A percentile compares a stretch with the other conserved stretches of the same genome.
These are phyloP conservation scores for Cladophialophora bantiana DNA, from an alignment of 2,329 filamentous ascomycete species.

Conservation along the genomic window DNA sequence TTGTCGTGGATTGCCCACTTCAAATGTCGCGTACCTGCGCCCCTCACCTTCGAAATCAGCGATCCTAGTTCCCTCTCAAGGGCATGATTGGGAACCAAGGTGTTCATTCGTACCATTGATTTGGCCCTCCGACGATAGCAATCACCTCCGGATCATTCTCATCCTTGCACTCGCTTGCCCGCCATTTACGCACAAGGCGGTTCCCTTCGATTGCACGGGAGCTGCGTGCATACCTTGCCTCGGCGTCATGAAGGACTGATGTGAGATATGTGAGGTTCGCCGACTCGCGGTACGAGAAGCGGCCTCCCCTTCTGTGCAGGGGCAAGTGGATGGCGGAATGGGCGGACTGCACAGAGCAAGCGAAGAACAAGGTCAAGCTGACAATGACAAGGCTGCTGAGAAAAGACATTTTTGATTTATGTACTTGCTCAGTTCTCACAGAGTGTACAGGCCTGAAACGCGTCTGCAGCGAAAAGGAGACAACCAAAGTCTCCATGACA, in stretches of 20 bases:
- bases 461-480: neutral
- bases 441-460: neutral
- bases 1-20: slow-evolving; percentile 41
- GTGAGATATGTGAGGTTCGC: slow-evolving; percentile 41
- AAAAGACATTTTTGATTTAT: slow-evolving; percentile 6
- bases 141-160: slow-evolving; percentile 34
- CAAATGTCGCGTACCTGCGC: slow-evolving; percentile 41
- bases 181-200: slow-evolving; percentile 42
- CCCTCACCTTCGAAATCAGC: neutral
- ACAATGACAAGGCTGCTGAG: neutral
- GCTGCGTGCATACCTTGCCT: slow-evolving; percentile 42
- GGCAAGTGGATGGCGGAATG: slow-evolving; percentile 32
- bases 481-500: neutral
- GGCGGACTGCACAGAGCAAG: neutral
- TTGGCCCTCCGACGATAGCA: slow-evolving; percentile 26
- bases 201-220: slow-evolving; percentile 43
- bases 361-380: slow-evolving; percentile 12
- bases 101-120: slow-evolving; percentile 16
- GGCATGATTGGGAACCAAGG: neutral
- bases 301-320: slow-evolving; percentile 33
- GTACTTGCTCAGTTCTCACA: neutral
- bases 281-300: slow-evolving; percentile 29
- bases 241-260: slow-evolving; percentile 36
- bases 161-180: slow-evolving; percentile 32
- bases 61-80: neutral